These are phyloP conservation scores for Xylaria sp. DNA, from an alignment of 2,329 filamentous ascomycete genomes.

Conservation along the genomic window DNA sequence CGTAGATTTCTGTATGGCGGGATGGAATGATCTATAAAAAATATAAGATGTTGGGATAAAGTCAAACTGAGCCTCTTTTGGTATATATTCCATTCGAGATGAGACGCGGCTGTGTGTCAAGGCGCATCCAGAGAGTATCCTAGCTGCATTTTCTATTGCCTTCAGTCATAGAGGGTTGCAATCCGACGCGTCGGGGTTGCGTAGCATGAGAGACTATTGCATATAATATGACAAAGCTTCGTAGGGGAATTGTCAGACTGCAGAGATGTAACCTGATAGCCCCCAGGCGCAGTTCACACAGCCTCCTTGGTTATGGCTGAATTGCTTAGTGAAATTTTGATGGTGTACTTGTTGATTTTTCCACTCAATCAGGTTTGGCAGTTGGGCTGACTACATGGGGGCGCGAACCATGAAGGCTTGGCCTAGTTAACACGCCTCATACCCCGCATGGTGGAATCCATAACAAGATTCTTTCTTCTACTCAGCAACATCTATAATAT, in stretches of 20 bases:
- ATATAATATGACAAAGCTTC: not conserved
- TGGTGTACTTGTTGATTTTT: too few relatives aligned
- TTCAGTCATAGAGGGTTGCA: not conserved
- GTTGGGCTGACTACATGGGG: too few relatives aligned
- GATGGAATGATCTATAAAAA: not conserved
- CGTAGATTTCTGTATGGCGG: not conserved
- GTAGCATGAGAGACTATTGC: not conserved
- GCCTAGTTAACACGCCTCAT: too few relatives aligned
- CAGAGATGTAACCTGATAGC: not conserved
- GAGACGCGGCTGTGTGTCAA: not conserved
- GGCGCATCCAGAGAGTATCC: not conserved
- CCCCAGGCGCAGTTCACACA: conserved; percentile 1
- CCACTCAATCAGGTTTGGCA: too few relatives aligned
- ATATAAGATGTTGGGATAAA: not conserved
- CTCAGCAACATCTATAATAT: too few relatives aligned
- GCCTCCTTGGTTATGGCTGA: too few relatives aligned
- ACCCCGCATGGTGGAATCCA: too few relatives aligned
- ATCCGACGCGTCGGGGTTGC: not conserved
- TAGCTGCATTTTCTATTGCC: not conserved
- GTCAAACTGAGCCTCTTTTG: not conserved
- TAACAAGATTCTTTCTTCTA: too few relatives aligned
- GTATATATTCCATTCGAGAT: not conserved
- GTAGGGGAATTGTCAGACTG: too few relatives aligned
- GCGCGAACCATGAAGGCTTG: too few relatives aligned
- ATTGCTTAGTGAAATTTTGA: too few relatives aligned